Percentiles rank a stretch among this genome's conserved stretches.
Evolutionary conservation across 2,329 filamentous ascomycete species (phyloP).

Genomic region (Blastomyces percursus): DNA sequence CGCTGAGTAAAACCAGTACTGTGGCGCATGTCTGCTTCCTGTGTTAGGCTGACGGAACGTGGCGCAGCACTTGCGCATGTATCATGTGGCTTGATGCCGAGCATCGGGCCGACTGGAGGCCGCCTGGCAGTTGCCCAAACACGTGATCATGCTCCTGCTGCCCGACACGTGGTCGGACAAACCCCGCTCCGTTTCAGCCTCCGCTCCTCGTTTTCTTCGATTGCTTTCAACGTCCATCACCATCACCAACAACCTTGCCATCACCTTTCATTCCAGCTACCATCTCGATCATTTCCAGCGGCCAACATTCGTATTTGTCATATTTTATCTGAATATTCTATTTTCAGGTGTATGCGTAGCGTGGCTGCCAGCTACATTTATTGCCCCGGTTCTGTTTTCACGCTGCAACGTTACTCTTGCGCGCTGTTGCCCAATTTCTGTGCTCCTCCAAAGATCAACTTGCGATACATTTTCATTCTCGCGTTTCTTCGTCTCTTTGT

Average conservation of each 20-base stretch:
- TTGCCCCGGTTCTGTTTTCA: background rate
- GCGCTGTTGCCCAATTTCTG: background rate
- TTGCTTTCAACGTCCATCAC: background rate
- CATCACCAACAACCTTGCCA: background rate
- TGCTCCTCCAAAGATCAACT: background rate
- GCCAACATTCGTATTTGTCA: background rate
- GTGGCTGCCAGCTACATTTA: background rate
- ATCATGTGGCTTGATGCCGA: too few species aligned
- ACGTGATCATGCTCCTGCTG: background rate
- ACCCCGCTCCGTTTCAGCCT: conserved; percentile 3
- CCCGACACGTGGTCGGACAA: background rate
- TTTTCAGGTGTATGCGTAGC: conserved; percentile 2
- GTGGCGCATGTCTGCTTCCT: background rate
- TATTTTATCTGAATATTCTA: background rate
- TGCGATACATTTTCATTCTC: background rate
- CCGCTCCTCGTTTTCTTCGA: background rate
- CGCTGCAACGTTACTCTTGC: conserved; percentile 5
- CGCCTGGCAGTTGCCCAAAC: background rate
- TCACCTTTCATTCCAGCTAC: background rate
- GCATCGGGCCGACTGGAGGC: too few species aligned
- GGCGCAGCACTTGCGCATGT: background rate
- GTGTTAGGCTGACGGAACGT: conserved; percentile 1
- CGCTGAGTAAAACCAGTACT: background rate
- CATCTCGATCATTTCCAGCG: background rate
- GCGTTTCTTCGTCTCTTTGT: conserved; percentile 1